Evolutionary conservation across 768 basidiomycete species (phyloP).

Genomic region (Rhodotorula paludigena): DNA sequence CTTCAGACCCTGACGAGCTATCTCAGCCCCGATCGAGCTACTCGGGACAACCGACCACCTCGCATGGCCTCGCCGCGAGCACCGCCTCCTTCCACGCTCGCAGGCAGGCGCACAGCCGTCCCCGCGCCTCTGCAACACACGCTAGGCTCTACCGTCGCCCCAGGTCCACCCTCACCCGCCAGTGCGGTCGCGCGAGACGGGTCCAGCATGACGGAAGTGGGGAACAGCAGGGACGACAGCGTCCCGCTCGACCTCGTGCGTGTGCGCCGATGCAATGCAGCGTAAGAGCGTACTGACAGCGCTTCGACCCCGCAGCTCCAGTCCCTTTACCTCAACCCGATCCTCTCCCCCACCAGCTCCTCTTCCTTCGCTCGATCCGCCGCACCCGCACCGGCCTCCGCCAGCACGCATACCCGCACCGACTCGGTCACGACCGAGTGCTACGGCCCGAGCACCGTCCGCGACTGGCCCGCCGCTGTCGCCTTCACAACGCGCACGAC

Average conservation of each 20-base stretch:
- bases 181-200: too few species aligned
- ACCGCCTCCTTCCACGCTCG: too few species aligned
- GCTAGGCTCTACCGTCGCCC: too few species aligned
- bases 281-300: constrained; percentile 26
- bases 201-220: too few species aligned
- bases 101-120: too few species aligned
- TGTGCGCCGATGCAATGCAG: constrained; percentile 52
- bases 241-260: constrained; percentile 82
- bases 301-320: constrained; percentile 33
- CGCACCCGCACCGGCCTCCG: constrained; percentile 46
- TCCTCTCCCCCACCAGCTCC: constrained; percentile 34
- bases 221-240: constrained; percentile 56
- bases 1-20: too few species aligned
- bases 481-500: constrained; percentile 80
- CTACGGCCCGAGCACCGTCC: constrained; percentile 49
- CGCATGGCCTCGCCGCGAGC: too few species aligned
- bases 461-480: constrained; percentile 46
- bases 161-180: too few species aligned
- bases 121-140: too few species aligned
- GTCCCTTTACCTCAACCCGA: constrained; percentile 30
- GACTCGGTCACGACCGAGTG: constrained; percentile 83
- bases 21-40: too few species aligned
- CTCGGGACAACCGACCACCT: too few species aligned
- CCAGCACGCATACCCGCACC: constrained; percentile 52
- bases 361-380: constrained; percentile 50